Evolutionary conservation across 176 grass and related monocot genomes (phyloP).

Genomic region (Dactylis glomerata): DNA sequence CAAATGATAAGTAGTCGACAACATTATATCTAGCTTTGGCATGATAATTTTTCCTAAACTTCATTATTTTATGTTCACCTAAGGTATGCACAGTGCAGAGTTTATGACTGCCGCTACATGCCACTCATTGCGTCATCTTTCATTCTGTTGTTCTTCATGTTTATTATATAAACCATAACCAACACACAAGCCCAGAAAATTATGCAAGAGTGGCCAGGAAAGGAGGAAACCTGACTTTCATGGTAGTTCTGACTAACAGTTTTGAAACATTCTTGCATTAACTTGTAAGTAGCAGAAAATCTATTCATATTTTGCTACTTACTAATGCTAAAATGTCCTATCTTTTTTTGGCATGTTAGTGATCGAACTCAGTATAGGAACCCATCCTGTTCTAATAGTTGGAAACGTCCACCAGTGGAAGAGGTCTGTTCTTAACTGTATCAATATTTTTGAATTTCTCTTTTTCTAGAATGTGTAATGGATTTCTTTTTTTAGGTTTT

Average conservation of each 20-base stretch:
- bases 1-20: neutral
- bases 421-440: slow-evolving; percentile 46
- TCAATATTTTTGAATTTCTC: neutral
- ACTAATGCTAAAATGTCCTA: neutral
- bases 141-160: neutral
- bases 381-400: slow-evolving; percentile 42
- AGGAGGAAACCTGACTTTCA: neutral
- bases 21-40: neutral
- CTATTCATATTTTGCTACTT: neutral
- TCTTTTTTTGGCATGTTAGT: slow-evolving; percentile 34
- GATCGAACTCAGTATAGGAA: slow-evolving; percentile 81
- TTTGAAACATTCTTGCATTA: neutral
- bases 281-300: neutral
- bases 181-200: neutral
- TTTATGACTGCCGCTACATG: neutral
- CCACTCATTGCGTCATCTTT: neutral
- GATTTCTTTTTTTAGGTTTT: slow-evolving; percentile 40
- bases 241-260: neutral
- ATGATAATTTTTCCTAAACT: neutral
- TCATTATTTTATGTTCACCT: slow-evolving; percentile 1
- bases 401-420: slow-evolving; percentile 71
- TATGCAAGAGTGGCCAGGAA: neutral
- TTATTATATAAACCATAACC: neutral
- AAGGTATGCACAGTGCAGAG: neutral
- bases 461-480: slow-evolving; percentile 13